Evolutionary conservation across 352 stramenopile species (phyloP), one percentile per base, ranked within the genome.

Genomic region (Phytophthora pluvialis): DNA sequence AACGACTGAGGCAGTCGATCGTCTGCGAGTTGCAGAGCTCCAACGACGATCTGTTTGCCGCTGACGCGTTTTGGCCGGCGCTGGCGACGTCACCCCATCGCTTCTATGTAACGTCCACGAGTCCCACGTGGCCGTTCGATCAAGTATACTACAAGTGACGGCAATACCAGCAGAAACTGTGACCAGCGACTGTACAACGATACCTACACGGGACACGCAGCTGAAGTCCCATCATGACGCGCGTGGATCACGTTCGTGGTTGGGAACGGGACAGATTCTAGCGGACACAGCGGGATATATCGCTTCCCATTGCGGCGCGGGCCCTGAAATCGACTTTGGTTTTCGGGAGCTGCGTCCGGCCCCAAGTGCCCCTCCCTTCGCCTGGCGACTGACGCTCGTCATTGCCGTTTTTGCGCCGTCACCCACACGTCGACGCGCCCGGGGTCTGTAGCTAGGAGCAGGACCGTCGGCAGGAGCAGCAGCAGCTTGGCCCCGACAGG

Each of bases 321-420:
- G 21, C 21, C 21, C 2, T 21, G 21, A 21, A 21, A 21, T 21
- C 1, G 21, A 1, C 21, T 21, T 21, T 21, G 21, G 21, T 21
- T 21, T 21, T 21, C 21, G 2, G 1, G 21, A 1, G 21, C 21
- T 21, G 21, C 21, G 21, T 21, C 21, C 21, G 21, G 21, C 21
- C 1, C 21, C 1, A 21, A 21, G 21, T 21, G 21, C 21, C 21
- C 21, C 21, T 21, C 21, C 21, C 21, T 1, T 21, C 21, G 21
- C 21, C 21, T 21, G 21, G 21, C 21, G 21, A 21, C 21, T 21
- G 21, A 49, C 32, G 54, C 54, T 64, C 63, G 62, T 67, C 64
- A 77, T 72, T 70, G 45, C 36, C 11, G n/a, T 40, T 64, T 74
- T 69, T 60, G 50, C 55, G 29, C 39, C 52, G 44, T 62, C 67